Conservation (phyloP, 805 yeast genomes). For the Candida hungchunana region DNA sequence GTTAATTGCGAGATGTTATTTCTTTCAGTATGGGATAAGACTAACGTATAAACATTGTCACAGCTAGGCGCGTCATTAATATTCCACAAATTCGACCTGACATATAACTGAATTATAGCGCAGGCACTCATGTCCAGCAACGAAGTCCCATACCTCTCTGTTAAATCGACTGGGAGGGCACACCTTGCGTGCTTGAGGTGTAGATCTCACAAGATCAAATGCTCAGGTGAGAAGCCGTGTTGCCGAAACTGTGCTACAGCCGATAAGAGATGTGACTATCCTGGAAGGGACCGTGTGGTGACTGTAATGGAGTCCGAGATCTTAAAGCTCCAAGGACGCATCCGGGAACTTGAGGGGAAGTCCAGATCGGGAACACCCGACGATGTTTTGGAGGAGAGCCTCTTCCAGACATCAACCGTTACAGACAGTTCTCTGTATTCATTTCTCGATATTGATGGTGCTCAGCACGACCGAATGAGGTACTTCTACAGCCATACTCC, state of each 20-base stretch:
- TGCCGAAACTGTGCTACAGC: slow-evolving; percentile 22
- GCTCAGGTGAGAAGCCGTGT: slow-evolving; percentile 21
- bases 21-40: too few relatives aligned
- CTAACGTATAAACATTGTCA: too few relatives aligned
- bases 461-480: slow-evolving; percentile 19
- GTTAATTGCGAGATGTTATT: too few relatives aligned
- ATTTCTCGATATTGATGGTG: slow-evolving; percentile 22
- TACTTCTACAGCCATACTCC: slow-evolving; percentile 17
- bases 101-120: too few relatives aligned
- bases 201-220: slow-evolving; percentile 22
- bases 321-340: slow-evolving; percentile 13
- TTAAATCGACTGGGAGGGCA: slow-evolving; percentile 18
- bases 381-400: slow-evolving; percentile 18
- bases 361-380: slow-evolving; percentile 2
- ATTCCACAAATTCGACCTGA: too few relatives aligned
- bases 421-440: slow-evolving; percentile 25
- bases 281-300: slow-evolving; percentile 21
- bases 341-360: slow-evolving; percentile 12
- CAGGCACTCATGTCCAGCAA: too few relatives aligned
- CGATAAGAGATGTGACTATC: slow-evolving; percentile 16
- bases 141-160: slow-evolving; percentile 16
- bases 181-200: slow-evolving; percentile 23
- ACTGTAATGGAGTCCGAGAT: slow-evolving; percentile 23
- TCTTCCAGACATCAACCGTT: slow-evolving; percentile 20
- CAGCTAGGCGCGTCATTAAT: too few relatives aligned